Percentiles rank a stretch among this genome's conserved stretches.
Conservation (phyloP, 208 protist species). For the Leishmania mexicana region DNA sequence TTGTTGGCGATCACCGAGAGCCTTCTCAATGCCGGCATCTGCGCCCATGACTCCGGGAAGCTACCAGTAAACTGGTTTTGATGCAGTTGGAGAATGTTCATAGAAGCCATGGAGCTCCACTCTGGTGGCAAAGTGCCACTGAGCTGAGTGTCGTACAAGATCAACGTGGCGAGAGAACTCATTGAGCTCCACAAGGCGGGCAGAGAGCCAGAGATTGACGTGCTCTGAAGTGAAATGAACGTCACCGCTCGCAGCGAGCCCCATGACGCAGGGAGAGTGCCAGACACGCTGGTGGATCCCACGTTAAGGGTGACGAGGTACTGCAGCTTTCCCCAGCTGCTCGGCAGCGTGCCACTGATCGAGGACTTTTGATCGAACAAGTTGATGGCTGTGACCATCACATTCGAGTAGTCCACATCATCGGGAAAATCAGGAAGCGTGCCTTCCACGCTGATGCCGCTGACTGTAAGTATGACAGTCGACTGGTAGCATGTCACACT, state of each 20-base stretch:
- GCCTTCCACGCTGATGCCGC: not conserved
- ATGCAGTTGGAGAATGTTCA: not conserved
- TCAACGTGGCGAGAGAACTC: not conserved
- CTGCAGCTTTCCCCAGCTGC: not conserved
- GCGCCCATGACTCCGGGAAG: not conserved
- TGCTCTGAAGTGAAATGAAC: not conserved
- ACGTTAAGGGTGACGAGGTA: not conserved
- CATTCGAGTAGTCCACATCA: slow-evolving; percentile 11
- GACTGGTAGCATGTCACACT: not conserved
- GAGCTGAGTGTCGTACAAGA: not conserved
- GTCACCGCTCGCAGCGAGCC: not conserved
- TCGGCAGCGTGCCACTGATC: slow-evolving; percentile 7
- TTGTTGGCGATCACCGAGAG: not conserved
- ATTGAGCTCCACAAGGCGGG: slow-evolving; percentile 10
- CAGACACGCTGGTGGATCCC: not conserved
- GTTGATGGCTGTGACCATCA: slow-evolving; percentile 3
- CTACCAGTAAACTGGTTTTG: not conserved
- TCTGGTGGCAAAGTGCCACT: slow-evolving; percentile 6
- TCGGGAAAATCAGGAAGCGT: slow-evolving; percentile 11
- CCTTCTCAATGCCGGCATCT: not conserved
- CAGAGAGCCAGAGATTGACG: slow-evolving; percentile 5
- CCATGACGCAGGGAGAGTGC: slow-evolving; percentile 9
- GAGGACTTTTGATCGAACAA: not conserved
- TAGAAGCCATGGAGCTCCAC: not conserved
- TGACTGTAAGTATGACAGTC: not conserved